Base-by-base conservation (phyloP, 2,329 filamentous ascomycete genomes). In the Chaetomiaceae sp. region DNA sequence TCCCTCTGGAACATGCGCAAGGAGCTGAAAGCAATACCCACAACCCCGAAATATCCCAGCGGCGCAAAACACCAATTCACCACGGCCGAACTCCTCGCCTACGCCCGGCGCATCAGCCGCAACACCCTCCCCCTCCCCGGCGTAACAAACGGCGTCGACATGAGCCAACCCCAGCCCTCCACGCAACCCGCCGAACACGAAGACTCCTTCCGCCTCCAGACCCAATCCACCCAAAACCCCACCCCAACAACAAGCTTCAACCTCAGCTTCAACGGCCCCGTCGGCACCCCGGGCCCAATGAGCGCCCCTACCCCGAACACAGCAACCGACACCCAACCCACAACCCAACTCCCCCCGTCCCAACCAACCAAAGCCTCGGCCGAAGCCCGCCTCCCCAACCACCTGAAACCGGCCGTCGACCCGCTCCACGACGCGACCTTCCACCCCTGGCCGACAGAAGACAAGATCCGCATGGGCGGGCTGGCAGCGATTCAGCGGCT, bases 101-200 rank as follows among this genome's bases (percentile, higher is more conserved):
- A 89, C 65, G 89, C 88, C 19, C 85, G 85, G 38, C 83, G 85
- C 57, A 93, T 95, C 63, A 86, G 84, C 66, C 86, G 84, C 65
- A 89, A 85, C 57, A 92, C 89, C 0, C 76, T 89, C 12, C 87
- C 89, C 0, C 84, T 84, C 0, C 80, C 80, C 0, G 71, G 72
- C 41, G 71, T 73, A 43, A 66, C 73, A 12, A 74, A 75, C 55
- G 65, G 68, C 19, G 49, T 69, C 17, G 61, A 65, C 17, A n/a
- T 57, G 20, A 41, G 6, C 50, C 5, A 38, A 9, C 16, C 44
- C 61, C 17, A 68, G 65, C 30, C 60, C 60, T 16, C 50, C 14
- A 19, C 62, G 2, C 43, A 39, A 10, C 55, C 56, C 2, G 14
- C 57, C 4, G 39, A 48, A 10, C 55, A 56, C 30, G 72, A 72